A percentile compares a stretch with the other conserved stretches of the same genome.
Evolutionary conservation across 2,329 filamentous ascomycete species (phyloP).

Genomic region (Fusarium liriodendri): DNA sequence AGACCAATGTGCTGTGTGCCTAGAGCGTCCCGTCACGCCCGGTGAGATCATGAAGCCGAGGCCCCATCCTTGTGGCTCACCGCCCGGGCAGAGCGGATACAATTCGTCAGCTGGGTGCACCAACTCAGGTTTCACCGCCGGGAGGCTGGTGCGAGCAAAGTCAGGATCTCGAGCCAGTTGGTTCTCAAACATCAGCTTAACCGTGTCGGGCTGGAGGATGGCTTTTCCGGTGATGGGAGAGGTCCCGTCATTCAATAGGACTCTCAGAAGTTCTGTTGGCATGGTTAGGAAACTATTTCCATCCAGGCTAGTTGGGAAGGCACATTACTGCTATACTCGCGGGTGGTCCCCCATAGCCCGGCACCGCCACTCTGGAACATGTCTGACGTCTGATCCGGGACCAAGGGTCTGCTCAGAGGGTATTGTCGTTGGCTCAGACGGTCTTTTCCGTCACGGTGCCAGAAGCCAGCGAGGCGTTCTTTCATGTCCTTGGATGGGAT

Average conservation of each 20-base stretch:
- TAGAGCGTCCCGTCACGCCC: background rate
- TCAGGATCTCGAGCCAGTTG: background rate
- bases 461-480: background rate
- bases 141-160: background rate
- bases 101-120: background rate
- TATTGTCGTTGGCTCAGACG: background rate
- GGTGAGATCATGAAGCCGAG: background rate
- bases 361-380: background rate
- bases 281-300: background rate
- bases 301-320: background rate
- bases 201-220: background rate
- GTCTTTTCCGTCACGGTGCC: background rate
- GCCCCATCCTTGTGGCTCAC: background rate
- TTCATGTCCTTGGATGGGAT: background rate
- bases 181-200: background rate
- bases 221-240: background rate
- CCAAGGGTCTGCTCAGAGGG: background rate
- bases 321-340: background rate
- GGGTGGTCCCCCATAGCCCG: background rate
- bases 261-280: background rate
- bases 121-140: background rate
- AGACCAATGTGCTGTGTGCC: background rate
- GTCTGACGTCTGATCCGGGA: background rate
- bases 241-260: background rate
- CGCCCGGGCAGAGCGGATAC: background rate